Percentiles rank a stretch among this genome's conserved stretches.
These are phyloP conservation scores for Marasmius tenuissimus DNA, from an alignment of 1,284 basidiomycete genomes.

Conservation along the genomic window DNA sequence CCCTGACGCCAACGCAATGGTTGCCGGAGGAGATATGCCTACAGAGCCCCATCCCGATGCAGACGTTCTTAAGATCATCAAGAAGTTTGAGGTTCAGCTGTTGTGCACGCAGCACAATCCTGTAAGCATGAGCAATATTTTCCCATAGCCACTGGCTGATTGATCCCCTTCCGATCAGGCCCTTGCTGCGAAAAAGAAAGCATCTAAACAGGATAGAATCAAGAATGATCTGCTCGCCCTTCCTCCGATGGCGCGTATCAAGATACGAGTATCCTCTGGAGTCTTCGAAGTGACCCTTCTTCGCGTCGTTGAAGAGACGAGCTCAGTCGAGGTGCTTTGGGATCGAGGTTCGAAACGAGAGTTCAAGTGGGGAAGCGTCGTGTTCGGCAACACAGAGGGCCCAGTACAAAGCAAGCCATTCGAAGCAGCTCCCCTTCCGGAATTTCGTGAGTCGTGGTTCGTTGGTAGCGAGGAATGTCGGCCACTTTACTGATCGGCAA, in stretches of 20 bases:
- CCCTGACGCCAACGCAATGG: conserved; percentile 1
- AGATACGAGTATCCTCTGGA: conserved; percentile 76
- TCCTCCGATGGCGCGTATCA: conserved; percentile 69
- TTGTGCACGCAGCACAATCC: conserved; percentile 84
- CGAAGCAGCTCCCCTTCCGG: conserved; percentile 35
- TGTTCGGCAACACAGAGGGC: conserved; percentile 62
- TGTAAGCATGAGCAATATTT: conserved; percentile 43
- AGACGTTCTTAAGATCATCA: conserved; percentile 60
- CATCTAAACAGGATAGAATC: conserved; percentile 65
- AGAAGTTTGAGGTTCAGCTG: conserved; percentile 70
- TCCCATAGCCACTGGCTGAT: conserved; percentile 3
- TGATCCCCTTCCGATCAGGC: conserved; percentile 39
- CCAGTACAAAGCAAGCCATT: conserved; percentile 65
- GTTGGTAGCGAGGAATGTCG: conserved; percentile 1
- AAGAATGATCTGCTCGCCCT: conserved; percentile 68
- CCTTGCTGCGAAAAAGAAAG: conserved; percentile 70
- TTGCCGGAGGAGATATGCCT: too few relatives aligned
- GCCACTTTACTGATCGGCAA: background rate
- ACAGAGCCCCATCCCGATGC: background rate
- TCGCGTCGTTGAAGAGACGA: conserved; percentile 64
- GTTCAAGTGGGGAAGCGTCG: conserved; percentile 78
- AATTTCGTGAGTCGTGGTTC: conserved; percentile 10
- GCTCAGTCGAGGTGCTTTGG: conserved; percentile 79
- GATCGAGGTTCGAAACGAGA: conserved; percentile 67
- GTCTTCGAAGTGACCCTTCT: conserved; percentile 80